A percentile compares a stretch with the other conserved stretches of the same genome.
Evolutionary conservation across 176 grass and related monocot genomes (phyloP).

Genomic region (Oryza nivara): DNA sequence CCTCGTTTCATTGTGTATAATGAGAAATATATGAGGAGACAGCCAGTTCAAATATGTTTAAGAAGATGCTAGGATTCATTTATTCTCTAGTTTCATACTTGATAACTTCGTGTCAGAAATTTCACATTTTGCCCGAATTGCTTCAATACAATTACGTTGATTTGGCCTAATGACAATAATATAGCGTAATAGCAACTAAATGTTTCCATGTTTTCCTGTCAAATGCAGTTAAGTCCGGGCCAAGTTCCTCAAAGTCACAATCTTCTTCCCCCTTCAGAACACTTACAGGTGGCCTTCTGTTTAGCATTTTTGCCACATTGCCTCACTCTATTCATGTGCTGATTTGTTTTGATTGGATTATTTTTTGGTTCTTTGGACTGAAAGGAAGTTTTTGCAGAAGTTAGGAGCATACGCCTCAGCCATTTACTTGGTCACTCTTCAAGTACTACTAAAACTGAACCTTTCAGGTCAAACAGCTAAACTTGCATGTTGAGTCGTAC

Average conservation of each 20-base stretch:
- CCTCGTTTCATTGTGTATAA: conserved; percentile 8
- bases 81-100: conserved; percentile 33
- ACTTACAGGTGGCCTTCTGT: conserved; percentile 59
- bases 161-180: conserved; percentile 11
- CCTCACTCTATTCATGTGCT: conserved; percentile 20
- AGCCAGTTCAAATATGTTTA: neutral
- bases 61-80: conserved; percentile 13
- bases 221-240: conserved; percentile 47
- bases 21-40: neutral
- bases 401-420: conserved; percentile 65
- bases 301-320: conserved; percentile 14
- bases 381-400: conserved; percentile 50
- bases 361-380: conserved; percentile 41
- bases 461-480: conserved; percentile 59
- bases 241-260: conserved; percentile 55
- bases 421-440: conserved; percentile 59
- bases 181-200: conserved; percentile 26
- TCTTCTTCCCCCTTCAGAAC: conserved; percentile 67
- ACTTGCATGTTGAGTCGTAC: conserved; percentile 31
- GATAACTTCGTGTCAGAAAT: conserved; percentile 16
- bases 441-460: conserved; percentile 59
- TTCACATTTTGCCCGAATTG: neutral
- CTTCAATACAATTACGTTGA: neutral
- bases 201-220: conserved; percentile 14
- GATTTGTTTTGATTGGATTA: conserved; percentile 25